Conservation (phyloP, 257 asterid species). For the Ballota nigra region DNA sequence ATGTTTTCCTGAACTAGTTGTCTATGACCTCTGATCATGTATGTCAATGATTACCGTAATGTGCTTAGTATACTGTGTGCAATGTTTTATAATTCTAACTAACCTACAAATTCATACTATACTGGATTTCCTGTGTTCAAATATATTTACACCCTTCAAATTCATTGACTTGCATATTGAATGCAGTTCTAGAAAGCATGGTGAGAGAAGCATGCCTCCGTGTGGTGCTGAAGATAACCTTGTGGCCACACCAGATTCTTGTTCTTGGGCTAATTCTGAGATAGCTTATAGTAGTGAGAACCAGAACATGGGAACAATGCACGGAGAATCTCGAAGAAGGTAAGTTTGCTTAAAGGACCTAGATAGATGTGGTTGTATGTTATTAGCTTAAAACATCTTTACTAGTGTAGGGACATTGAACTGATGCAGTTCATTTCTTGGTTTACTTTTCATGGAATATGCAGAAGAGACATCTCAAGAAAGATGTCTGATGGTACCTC, state of each 20-base stretch:
- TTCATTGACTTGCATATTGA: conserved; percentile 13
- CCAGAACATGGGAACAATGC: conserved; percentile 39
- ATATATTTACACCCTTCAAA: background rate
- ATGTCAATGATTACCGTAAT: background rate
- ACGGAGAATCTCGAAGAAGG: conserved; percentile 56
- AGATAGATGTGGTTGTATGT: background rate
- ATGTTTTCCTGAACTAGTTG: conserved; percentile 8
- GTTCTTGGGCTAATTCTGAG: conserved; percentile 66
- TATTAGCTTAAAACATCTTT: background rate
- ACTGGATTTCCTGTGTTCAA: background rate
- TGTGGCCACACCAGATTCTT: conserved; percentile 63
- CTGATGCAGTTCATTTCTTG: background rate
- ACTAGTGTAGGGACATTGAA: conserved; percentile 2
- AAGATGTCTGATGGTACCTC: conserved; percentile 42
- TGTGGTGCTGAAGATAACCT: conserved; percentile 49
- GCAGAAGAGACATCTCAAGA: conserved; percentile 55
- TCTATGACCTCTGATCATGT: conserved; percentile 7
- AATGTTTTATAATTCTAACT: conserved; percentile 6
- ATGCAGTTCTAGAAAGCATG: conserved; percentile 52
- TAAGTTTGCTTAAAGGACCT: conserved; percentile 22
- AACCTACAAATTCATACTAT: background rate
- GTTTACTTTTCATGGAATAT: conserved; percentile 6
- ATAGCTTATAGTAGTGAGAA: conserved; percentile 54
- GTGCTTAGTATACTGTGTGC: background rate
- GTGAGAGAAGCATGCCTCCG: conserved; percentile 34